These are phyloP conservation scores for Umbelopsis ramanniana DNA, from an alignment of 192 early-diverging fungal species.

Conservation along the genomic window DNA sequence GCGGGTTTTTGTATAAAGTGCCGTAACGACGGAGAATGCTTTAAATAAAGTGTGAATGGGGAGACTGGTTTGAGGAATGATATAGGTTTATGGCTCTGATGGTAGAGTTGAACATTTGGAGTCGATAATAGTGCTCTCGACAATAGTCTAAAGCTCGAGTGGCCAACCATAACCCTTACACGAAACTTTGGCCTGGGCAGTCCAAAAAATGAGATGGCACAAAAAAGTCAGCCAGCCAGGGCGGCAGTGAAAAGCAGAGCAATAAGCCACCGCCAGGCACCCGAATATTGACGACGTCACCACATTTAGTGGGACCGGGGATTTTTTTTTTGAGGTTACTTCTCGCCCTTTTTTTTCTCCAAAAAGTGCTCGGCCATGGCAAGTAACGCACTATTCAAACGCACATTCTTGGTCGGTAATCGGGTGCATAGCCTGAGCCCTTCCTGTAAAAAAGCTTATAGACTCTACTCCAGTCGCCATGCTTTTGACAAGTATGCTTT, in stretches of 20 bases:
- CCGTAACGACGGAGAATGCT: background rate
- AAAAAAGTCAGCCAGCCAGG: background rate
- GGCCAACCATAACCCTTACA: background rate
- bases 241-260: too few species aligned
- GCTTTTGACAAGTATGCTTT: constrained; percentile 4
- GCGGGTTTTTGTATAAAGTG: background rate
- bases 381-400: background rate
- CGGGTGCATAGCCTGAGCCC: background rate
- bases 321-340: too few species aligned
- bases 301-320: too few species aligned
- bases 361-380: background rate
- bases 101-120: background rate
- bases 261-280: too few species aligned
- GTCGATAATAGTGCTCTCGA: background rate
- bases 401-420: background rate
- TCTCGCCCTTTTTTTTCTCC: too few species aligned
- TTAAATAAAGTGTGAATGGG: background rate
- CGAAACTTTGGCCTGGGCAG: background rate
- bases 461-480: background rate
- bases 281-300: too few species aligned
- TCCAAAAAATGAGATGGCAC: background rate
- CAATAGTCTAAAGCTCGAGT: background rate
- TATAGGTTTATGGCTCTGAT: too few species aligned
- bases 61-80: background rate
- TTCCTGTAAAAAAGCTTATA: background rate